These are phyloP conservation scores for Dendrobium nobile DNA, from an alignment of 106 monocot species.

Conservation along the genomic window DNA sequence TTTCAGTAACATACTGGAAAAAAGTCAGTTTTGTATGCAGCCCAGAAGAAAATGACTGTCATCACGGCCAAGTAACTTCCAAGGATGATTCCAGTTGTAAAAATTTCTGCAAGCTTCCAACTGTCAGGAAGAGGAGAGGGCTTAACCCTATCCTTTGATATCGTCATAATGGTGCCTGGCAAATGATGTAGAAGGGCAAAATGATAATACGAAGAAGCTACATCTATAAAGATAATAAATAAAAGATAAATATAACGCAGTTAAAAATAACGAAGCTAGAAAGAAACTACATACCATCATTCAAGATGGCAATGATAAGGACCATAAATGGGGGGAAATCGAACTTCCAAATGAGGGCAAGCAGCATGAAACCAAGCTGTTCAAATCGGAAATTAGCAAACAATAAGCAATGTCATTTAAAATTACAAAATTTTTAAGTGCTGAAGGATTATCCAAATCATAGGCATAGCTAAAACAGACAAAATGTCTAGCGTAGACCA, in stretches of 20 bases:
- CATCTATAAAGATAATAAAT: neutral
- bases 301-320: slow-evolving; percentile 90
- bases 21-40: slow-evolving; percentile 81
- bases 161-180: slow-evolving; percentile 91
- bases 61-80: slow-evolving; percentile 86
- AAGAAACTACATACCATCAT: slow-evolving; percentile 52
- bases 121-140: slow-evolving; percentile 90
- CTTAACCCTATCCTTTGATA: slow-evolving; percentile 93
- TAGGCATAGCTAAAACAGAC: neutral
- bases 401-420: neutral
- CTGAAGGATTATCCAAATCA: neutral
- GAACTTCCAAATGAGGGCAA: slow-evolving; percentile 82
- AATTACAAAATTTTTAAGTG: neutral
- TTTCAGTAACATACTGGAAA: slow-evolving; percentile 52
- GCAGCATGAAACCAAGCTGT: slow-evolving; percentile 89
- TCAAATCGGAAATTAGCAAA: neutral
- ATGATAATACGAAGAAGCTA: neutral
- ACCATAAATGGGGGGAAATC: slow-evolving; percentile 98
- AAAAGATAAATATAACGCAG: neutral
- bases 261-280: neutral
- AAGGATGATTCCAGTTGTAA: slow-evolving; percentile 78
- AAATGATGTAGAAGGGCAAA: neutral
- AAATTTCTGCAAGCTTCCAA: slow-evolving; percentile 91
- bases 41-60: slow-evolving; percentile 99
- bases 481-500: neutral